A percentile compares a stretch with the other conserved stretches of the same genome.
These are phyloP conservation scores for Sclerotinia nivalis DNA, from an alignment of 2,329 filamentous ascomycete genomes.

Conservation along the genomic window DNA sequence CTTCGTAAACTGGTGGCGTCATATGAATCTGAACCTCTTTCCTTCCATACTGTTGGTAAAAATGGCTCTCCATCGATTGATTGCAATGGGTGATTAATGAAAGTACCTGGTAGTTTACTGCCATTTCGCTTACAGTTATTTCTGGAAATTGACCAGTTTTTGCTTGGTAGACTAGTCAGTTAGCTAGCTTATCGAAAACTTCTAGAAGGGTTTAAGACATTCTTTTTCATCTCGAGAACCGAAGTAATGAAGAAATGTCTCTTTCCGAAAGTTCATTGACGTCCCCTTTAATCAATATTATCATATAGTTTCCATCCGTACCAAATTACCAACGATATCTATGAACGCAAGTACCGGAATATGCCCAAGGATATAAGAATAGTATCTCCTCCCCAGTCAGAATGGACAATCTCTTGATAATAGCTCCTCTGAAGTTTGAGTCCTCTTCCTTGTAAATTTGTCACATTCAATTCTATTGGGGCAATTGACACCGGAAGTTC, in stretches of 20 bases:
- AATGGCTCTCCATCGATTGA: background rate
- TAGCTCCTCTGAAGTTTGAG: background rate
- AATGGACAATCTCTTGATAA: background rate
- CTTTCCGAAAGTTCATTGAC: background rate
- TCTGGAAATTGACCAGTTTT: background rate
- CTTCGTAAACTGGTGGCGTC: background rate
- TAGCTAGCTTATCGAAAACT: conserved; percentile 12
- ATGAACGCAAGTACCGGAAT: background rate
- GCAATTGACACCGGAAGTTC: conserved; percentile 6
- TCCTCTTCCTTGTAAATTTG: background rate
- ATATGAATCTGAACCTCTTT: background rate
- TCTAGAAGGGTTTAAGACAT: conserved; percentile 11
- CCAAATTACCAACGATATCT: background rate
- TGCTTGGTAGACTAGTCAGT: background rate
- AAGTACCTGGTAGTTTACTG: background rate
- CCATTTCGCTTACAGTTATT: conserved; percentile 6
- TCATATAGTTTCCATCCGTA: background rate
- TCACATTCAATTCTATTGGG: conserved; percentile 14
- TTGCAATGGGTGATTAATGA: background rate
- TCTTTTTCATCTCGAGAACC: conserved; percentile 1
- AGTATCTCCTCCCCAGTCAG: background rate
- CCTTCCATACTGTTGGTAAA: conserved; percentile 5
- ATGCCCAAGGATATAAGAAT: background rate
- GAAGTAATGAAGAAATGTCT: background rate
- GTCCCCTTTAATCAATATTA: background rate